These are phyloP conservation scores for Gracilaria domingensis DNA, from an alignment of 23 red algal genomes.

Conservation along the genomic window DNA sequence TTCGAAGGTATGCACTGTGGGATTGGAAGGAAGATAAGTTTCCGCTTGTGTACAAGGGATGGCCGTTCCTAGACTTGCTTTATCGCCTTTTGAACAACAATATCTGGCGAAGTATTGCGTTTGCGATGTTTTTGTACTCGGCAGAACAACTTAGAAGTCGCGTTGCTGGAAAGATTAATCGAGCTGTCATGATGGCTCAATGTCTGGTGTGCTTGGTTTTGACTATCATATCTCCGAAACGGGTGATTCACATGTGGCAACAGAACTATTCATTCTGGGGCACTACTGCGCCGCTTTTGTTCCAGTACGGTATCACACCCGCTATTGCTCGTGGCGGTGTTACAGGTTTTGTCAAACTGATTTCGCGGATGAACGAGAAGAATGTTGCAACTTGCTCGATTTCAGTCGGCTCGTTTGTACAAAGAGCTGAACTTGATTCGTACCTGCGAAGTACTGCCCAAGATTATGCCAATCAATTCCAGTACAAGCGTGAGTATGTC, in stretches of 20 bases:
- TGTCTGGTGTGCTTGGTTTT: conserved; percentile 23
- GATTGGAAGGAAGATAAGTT: conserved; percentile 52
- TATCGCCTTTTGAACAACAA: conserved; percentile 48
- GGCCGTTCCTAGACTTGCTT: conserved; percentile 38
- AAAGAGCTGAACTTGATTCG: conserved; percentile 39
- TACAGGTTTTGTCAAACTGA: conserved; percentile 36
- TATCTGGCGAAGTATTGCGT: conserved; percentile 36
- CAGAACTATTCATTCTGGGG: conserved; percentile 68
- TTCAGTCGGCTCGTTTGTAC: conserved; percentile 39
- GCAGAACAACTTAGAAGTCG: not conserved
- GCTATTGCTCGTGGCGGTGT: conserved; percentile 47
- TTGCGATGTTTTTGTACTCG: conserved; percentile 22
- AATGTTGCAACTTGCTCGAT: conserved; percentile 46
- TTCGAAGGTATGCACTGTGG: conserved; percentile 51
- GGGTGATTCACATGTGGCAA: conserved; percentile 35
- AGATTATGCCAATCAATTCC: conserved; percentile 40
- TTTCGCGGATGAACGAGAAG: conserved; percentile 27
- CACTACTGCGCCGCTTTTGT: conserved; percentile 44
- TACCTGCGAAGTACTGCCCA: conserved; percentile 42
- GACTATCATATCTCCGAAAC: conserved; percentile 33
- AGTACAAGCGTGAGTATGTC: conserved; percentile 56
- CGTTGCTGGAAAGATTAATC: conserved; percentile 1
- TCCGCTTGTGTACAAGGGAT: conserved; percentile 25
- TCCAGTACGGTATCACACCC: conserved; percentile 56
- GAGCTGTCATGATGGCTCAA: conserved; percentile 41